These are phyloP conservation scores for Lactarius psammicola DNA, from an alignment of 768 basidiomycete genomes.

Conservation along the genomic window DNA sequence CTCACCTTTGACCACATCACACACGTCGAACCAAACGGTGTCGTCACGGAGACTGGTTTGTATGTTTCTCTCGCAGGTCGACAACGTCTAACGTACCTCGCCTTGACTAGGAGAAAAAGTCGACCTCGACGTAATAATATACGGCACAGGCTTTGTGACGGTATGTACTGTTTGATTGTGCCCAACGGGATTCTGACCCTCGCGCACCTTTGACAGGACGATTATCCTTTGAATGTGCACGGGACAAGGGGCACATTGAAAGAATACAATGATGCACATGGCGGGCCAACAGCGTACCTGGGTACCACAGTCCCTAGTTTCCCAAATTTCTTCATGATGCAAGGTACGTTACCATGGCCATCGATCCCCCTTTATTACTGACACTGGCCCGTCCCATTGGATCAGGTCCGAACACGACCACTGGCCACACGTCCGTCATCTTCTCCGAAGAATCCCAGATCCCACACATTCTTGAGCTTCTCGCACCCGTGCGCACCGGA, in stretches of 20 bases:
- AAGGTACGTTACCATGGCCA: not conserved
- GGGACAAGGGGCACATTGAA: conserved; percentile 37
- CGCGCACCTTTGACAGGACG: conserved; percentile 6
- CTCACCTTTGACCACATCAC: conserved; percentile 51
- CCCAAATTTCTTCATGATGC: conserved; percentile 27
- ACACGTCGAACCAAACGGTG: conserved; percentile 47
- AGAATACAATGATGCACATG: conserved; percentile 48
- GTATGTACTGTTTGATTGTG: conserved; percentile 35
- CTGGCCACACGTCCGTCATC: conserved; percentile 56
- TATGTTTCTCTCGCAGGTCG: not conserved
- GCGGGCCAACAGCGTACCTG: conserved; percentile 53
- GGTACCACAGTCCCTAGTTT: conserved; percentile 35
- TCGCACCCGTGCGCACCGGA: conserved; percentile 15
- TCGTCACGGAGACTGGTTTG: conserved; percentile 42
- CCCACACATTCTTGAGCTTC: conserved; percentile 10
- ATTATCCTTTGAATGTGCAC: conserved; percentile 16
- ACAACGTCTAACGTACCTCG: not conserved
- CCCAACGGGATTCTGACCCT: not conserved
- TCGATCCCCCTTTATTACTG: not conserved
- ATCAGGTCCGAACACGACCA: conserved; percentile 48
- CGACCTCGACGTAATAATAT: conserved; percentile 54
- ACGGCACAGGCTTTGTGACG: conserved; percentile 53
- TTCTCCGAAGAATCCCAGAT: conserved; percentile 40
- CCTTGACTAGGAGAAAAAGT: conserved; percentile 40
- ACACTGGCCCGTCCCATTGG: not conserved